Evolutionary conservation across 2,329 filamentous ascomycete species (phyloP).

Genomic region (Xylaria sp.): DNA sequence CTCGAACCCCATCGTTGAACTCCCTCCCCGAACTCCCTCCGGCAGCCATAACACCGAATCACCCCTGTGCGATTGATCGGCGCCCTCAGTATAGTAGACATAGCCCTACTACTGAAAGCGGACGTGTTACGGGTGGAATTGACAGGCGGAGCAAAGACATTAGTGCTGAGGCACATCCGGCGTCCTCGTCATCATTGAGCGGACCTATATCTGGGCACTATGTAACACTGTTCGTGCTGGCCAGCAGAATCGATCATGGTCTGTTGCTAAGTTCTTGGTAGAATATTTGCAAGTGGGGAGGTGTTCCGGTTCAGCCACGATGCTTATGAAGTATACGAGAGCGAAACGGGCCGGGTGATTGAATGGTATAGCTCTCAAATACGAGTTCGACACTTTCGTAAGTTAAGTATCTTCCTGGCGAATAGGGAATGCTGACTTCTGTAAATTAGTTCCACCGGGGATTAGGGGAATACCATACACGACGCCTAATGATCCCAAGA

Average conservation of each 20-base stretch:
- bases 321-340: conserved; percentile 20
- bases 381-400: conserved; percentile 28
- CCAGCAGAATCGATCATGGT: no score
- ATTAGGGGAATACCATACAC: conserved; percentile 29
- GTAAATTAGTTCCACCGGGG: conserved; percentile 20
- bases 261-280: no score
- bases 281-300: not conserved
- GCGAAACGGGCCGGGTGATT: conserved; percentile 19
- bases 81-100: not conserved
- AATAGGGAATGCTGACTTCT: not conserved
- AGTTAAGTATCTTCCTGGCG: not conserved
- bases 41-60: not conserved
- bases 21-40: conserved; percentile 32
- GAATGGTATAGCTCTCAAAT: conserved; percentile 26
- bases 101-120: not conserved
- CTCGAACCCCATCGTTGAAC: conserved; percentile 20
- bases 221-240: conserved; percentile 11
- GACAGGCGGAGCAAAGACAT: not conserved
- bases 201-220: not conserved
- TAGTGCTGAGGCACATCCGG: not conserved
- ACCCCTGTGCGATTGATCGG: not conserved
- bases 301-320: conserved; percentile 15
- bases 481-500: conserved; percentile 28
- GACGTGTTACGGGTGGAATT: no score
- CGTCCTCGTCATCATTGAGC: not conserved